Base-by-base conservation (phyloP, 1,284 basidiomycete genomes). In the Malassezia equina region DNA sequence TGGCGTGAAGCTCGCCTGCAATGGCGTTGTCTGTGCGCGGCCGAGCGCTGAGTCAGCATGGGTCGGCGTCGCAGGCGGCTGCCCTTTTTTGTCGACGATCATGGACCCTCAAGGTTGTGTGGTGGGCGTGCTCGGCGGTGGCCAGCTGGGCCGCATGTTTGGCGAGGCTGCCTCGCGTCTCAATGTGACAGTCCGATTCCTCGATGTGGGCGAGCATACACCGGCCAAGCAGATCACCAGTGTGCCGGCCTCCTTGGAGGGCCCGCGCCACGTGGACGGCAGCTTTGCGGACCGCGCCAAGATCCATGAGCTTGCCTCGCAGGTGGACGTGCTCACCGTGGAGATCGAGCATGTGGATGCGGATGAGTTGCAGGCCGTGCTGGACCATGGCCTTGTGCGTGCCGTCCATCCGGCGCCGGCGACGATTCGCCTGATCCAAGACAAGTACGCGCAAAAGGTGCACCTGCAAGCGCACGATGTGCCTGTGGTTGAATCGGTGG, bases 311-410 rank as follows among this genome's bases (percentile, higher is more conserved):
- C 82, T 99, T 17, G 89, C 90, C 0, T 63, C 76, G 19, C 83
- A 84, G 71, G 90, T 88, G 33, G 88, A 96, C 69, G 79, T 98
- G 34, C 78, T 98, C 51, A 98, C 94, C 0, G 85, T 94, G 50
- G 93, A 99, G 78, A 98, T 98, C 45, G 93, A 99, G 77, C 93
- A 99, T 70, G 90, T 99, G 53, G 84, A 94, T 66, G 88, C 82
- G 6, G 78, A 78, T 23, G 82, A 89, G 1, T 79, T 98, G 7
- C 83, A 71, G 36, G 52, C 55, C 33, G 71, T 73, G 27, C 65
- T 73, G 32, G 69, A 71, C 39, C 51, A 69, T 51, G 64, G 62
- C 47, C 60, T 70, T 13, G 71, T 74, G 15, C 54, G 62, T 32
- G 68, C 65, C n/a, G 84, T 96, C 3, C 90, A 93, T 75, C 93